phyloP scores from a whole-genome alignment of 495 filamentous ascomycete genomes.

The Penicillium herquei region DNA sequence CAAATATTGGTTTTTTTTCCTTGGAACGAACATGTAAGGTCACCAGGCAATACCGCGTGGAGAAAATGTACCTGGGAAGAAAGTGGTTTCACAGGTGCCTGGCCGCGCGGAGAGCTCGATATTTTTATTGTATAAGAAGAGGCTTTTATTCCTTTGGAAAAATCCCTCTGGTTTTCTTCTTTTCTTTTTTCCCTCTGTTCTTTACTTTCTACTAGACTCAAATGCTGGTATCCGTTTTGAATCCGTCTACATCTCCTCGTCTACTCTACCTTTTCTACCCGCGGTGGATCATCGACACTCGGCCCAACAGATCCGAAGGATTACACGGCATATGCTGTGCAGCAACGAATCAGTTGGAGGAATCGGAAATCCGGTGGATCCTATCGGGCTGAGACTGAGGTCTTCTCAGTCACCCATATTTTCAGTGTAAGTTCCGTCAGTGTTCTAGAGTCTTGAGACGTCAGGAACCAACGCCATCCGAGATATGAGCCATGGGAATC shows the following conservation, averaged over 20 bases:
- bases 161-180: background rate
- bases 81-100: constrained; percentile 26
- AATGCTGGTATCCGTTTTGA: background rate
- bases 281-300: background rate
- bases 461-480: constrained; percentile 18
- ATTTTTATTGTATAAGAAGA: background rate
- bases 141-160: background rate
- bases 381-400: background rate
- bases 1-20: constrained; percentile 10
- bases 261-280: background rate
- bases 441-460: background rate
- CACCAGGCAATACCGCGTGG: constrained; percentile 27
- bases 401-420: background rate
- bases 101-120: background rate
- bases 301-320: background rate
- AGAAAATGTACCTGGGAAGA: background rate
- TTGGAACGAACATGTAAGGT: constrained; percentile 22
- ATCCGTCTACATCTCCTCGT: background rate
- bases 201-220: too few species aligned
- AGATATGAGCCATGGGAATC: constrained; percentile 3
- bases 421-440: background rate
- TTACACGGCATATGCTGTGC: constrained; percentile 9
- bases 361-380: constrained; percentile 2
- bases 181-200: background rate
- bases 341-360: constrained; percentile 4